phyloP scores from a whole-genome alignment of 441 rosid genomes.

The Euphorbia neoarborescens region DNA sequence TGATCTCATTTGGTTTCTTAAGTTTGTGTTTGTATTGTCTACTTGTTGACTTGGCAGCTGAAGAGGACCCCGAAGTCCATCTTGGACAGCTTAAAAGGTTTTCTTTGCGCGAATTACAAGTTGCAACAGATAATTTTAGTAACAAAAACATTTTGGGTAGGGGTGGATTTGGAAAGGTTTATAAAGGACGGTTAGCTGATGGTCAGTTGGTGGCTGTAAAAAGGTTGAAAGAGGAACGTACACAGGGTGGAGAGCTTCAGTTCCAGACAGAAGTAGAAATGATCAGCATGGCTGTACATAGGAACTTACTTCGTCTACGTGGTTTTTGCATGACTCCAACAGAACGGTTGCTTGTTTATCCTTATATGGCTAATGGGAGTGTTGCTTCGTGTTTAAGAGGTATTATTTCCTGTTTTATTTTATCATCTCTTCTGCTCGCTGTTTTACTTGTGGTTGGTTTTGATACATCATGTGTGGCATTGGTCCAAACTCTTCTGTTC shows the following conservation, averaged over 20 bases:
- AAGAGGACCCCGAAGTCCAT: slow-evolving; percentile 89
- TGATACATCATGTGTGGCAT: slow-evolving; percentile 1
- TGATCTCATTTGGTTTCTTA: slow-evolving; percentile 6
- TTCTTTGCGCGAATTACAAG: slow-evolving; percentile 71
- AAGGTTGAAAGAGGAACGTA: slow-evolving; percentile 82
- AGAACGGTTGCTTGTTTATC: slow-evolving; percentile 80
- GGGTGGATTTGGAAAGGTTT: slow-evolving; percentile 86
- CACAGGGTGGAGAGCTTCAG: slow-evolving; percentile 74
- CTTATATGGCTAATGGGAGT: slow-evolving; percentile 84
- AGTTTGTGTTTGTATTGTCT: slow-evolving; percentile 18
- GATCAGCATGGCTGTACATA: slow-evolving; percentile 86
- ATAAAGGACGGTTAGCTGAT: slow-evolving; percentile 72
- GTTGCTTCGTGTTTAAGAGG: slow-evolving; percentile 91
- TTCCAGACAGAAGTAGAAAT: slow-evolving; percentile 90
- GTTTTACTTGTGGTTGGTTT: background rate
- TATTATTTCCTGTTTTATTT: slow-evolving; percentile 16
- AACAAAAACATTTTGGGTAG: slow-evolving; percentile 60
- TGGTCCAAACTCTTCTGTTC: background rate
- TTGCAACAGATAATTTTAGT: slow-evolving; percentile 75
- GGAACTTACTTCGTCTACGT: slow-evolving; percentile 71
- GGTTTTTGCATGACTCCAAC: slow-evolving; percentile 97
- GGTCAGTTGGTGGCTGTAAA: slow-evolving; percentile 77
- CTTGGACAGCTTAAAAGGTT: slow-evolving; percentile 76
- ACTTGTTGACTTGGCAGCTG: slow-evolving; percentile 50
- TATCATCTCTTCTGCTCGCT: background rate